Evolutionary conservation across 495 filamentous ascomycete genomes (phyloP), one percentile per base, ranked within the genome.

Genomic region (Podospora pseudocomata): DNA sequence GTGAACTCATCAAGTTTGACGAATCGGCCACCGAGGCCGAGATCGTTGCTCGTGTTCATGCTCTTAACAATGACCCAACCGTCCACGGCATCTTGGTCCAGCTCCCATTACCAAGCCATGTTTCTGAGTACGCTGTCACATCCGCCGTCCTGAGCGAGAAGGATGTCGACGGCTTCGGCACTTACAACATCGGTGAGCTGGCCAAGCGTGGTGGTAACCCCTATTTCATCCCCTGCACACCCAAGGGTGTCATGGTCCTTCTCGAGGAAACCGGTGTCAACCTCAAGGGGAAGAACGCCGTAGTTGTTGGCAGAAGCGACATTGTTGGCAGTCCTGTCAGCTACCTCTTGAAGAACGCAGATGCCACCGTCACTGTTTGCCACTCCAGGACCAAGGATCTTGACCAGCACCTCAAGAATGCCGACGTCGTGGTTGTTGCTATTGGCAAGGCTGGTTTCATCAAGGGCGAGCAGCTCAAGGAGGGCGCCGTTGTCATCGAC

Each of bases 291-390:
- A 98, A 97, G 86, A 90, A 93, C 72, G 96, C 94, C 15, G 94
- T 98, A 0, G 96, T 99, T 9, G 82, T 99, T 39, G 95, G 95
- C 39, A 89, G 95, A 20, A 97, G 93, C 76, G 95, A 99, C 72
- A 98, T 98, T 70, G 95, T 99, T 20, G 95, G 95, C 70, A 96
- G 92, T 76, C 95, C 95, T 11, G 93, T 97, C 73, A 97, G 94
- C 80, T 95, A 96, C 74, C 83, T 99, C 68, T 84, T 99, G 60
- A 96, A 92, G 79, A 94, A 96, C 74, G 94, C 95, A 39, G 90
- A 99, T 79, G 95, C 95, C 55, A 98, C 95, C 53, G 96, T 99
- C 68, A 98, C 95, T 4, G 85, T 97, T 54, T 98, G 96, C 79
- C 95, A 99, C 80, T 96, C 93, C 49, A 89, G 87, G 78, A 97